Evolutionary conservation across 2,329 filamentous ascomycete species (phyloP).

Genomic region (Ophiostoma australiae): DNA sequence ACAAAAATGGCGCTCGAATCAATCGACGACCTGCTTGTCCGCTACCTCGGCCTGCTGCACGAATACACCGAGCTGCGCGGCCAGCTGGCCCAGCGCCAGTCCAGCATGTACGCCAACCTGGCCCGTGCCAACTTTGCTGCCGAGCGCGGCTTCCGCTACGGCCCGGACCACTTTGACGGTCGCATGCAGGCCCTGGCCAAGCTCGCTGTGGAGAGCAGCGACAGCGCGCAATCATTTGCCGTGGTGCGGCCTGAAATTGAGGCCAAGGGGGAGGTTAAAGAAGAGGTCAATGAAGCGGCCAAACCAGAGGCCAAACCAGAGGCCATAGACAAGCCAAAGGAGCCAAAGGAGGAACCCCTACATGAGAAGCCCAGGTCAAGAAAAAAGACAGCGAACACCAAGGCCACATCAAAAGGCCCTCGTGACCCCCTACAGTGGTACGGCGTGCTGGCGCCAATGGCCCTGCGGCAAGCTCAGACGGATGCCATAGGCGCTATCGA

Average conservation of each 20-base stretch:
- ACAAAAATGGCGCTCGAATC: constrained; percentile 31
- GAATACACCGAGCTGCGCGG: constrained; percentile 58
- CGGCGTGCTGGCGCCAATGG: constrained; percentile 48
- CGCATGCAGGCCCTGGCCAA: constrained; percentile 60
- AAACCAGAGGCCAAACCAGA: too few relatives aligned
- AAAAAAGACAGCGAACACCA: constrained; percentile 9
- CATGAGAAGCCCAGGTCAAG: not conserved
- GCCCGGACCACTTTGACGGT: constrained; percentile 66
- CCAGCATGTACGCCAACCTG: constrained; percentile 53
- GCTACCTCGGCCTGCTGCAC: constrained; percentile 62
- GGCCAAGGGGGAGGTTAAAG: not conserved
- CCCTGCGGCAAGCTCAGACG: constrained; percentile 54
- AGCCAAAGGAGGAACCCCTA: constrained; percentile 15
- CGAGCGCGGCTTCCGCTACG: constrained; percentile 60
- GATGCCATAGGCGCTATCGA: constrained; percentile 54
- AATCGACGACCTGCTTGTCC: constrained; percentile 60
- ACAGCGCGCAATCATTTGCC: constrained; percentile 21
- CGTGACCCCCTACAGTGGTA: constrained; percentile 57
- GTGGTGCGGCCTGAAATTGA: constrained; percentile 14
- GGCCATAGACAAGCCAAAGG: not conserved
- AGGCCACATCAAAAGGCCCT: constrained; percentile 14
- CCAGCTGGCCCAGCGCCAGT: constrained; percentile 50
- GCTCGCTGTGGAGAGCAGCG: constrained; percentile 34
- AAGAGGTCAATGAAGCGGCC: constrained; percentile 3
- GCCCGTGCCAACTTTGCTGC: constrained; percentile 72